phyloP scores from a whole-genome alignment of 2,329 filamentous ascomycete species.

The Penicillium thymicola region DNA sequence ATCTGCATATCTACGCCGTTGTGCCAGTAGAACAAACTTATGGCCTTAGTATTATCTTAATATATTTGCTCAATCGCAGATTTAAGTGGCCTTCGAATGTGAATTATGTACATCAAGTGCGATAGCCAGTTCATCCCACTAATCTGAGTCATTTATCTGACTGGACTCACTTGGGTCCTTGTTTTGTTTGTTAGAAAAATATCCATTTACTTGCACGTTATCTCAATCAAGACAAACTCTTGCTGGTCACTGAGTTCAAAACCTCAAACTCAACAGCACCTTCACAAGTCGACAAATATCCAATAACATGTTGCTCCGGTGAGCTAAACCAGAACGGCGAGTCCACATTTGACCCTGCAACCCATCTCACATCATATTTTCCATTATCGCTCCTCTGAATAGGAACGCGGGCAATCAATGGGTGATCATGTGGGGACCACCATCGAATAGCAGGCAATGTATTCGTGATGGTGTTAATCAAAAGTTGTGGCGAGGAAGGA shows the following conservation, averaged over 20 bases:
- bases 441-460: constrained; percentile 32
- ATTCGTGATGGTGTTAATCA: constrained; percentile 39
- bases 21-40: neutral
- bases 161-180: too few relatives aligned
- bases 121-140: neutral
- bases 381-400: constrained; percentile 33
- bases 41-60: neutral
- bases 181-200: neutral
- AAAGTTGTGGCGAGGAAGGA: constrained; percentile 33
- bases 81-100: neutral
- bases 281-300: constrained; percentile 27
- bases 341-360: constrained; percentile 20
- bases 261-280: constrained; percentile 26
- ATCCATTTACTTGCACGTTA: too few relatives aligned
- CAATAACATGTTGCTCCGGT: constrained; percentile 34
- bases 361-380: constrained; percentile 37
- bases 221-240: neutral
- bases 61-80: too few relatives aligned
- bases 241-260: constrained; percentile 29
- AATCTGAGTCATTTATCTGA: neutral
- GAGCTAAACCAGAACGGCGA: constrained; percentile 37
- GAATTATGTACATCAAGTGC: neutral
- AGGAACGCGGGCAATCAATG: constrained; percentile 32
- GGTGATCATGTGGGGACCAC: constrained; percentile 32
- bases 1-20: neutral